Evolutionary conservation across 208 protist genomes (phyloP), one percentile per base, ranked within the genome.

Genomic region (Giardia muris): DNA sequence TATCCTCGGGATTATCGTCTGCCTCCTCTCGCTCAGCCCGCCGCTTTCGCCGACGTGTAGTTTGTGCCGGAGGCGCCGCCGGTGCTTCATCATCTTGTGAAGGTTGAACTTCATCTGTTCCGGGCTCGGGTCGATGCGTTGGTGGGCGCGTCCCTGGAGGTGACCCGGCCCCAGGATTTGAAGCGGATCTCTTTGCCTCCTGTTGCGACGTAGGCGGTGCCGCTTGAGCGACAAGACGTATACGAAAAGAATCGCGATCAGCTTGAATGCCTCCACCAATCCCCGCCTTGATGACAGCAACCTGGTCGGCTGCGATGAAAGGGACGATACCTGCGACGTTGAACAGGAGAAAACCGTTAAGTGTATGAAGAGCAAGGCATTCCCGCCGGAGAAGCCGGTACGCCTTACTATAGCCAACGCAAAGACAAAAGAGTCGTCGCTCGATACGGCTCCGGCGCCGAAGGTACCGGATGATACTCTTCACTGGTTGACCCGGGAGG

Each of bases 291-390:
- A 90, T 2, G 2, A 90, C 2, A 39, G n/a, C 2, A 47, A 90
- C n/a, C 45, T 90, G 44, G n/a, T 90, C 87, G n/a, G n/a, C n/a
- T 0, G 87, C 87, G 42, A 90, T 3, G n/a, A 90, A 90, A 43
- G 87, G 87, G n/a, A 47, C 45, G 48, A 90, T 47, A 4, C 87
- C 87, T 48, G 87, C 87, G 48, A 90, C n/a, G n/a, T 90, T 90
- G 44, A 90, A 90, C 4, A 47, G 45, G n/a, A 47, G 45, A 10
- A 90, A n/a, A 44, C 87, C 87, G 1, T 90, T n/a, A 43, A 90
- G 2, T 1, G 2, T 48, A 44, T 4, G 10, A 90, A 90, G 2
- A 45, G 57, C 10, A 30, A 76, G 57, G 30, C 57, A 76, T 30
- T 76, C 57, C 57, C 30, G 19, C 30, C 30, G 57, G 30, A 76